A percentile compares a stretch with the other conserved stretches of the same genome.
Evolutionary conservation across 805 yeast species (phyloP).

Genomic region (Candida boleticola): DNA sequence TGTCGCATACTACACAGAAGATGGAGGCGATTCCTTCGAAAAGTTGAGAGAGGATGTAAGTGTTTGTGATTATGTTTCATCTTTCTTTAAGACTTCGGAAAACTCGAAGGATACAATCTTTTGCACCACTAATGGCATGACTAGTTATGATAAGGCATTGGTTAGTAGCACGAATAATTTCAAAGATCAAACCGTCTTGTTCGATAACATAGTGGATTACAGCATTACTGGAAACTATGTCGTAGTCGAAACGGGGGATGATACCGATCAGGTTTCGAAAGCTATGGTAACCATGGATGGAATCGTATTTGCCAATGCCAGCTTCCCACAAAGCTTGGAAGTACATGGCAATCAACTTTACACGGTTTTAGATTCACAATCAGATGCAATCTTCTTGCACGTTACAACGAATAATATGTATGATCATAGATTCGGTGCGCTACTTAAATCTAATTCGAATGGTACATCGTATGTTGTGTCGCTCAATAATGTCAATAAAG

Average conservation of each 20-base stretch:
- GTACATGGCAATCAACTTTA: conserved; percentile 53
- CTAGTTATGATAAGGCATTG: conserved; percentile 26
- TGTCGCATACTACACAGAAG: conserved; percentile 58
- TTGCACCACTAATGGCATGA: conserved; percentile 51
- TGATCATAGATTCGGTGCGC: conserved; percentile 66
- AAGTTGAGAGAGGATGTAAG: conserved; percentile 51
- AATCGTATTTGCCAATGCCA: conserved; percentile 66
- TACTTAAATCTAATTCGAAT: conserved; percentile 85
- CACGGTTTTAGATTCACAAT: conserved; percentile 72
- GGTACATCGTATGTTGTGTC: conserved; percentile 83
- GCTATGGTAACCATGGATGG: conserved; percentile 88
- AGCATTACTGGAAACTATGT: conserved; percentile 70
- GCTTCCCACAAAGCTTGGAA: conserved; percentile 64
- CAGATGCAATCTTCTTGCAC: conserved; percentile 77
- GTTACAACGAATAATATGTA: conserved; percentile 59
- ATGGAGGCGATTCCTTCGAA: conserved; percentile 66
- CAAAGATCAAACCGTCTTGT: conserved; percentile 43
- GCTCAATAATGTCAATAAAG: conserved; percentile 57
- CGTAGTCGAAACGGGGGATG: conserved; percentile 64
- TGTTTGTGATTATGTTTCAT: conserved; percentile 67
- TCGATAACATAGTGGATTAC: conserved; percentile 66
- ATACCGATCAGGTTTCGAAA: conserved; percentile 47
- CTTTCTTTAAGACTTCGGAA: conserved; percentile 39
- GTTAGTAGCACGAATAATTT: conserved; percentile 52
- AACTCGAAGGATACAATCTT: conserved; percentile 45